Evolutionary conservation across 2,329 filamentous ascomycete genomes (phyloP).

Genomic region (Claviceps sp.): DNA sequence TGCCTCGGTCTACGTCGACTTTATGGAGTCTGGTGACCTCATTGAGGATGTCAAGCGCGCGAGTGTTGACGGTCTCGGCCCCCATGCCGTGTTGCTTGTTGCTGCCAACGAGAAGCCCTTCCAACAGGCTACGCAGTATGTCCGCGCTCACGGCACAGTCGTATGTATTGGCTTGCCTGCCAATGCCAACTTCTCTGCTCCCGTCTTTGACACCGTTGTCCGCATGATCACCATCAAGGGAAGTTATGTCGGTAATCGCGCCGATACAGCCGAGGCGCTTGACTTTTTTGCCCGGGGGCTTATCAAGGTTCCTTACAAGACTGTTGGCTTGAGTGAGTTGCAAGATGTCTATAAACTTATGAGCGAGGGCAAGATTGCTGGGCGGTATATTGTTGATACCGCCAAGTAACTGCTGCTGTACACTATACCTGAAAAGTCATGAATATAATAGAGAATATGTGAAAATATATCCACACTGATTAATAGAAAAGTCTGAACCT

Average conservation of each 20-base stretch:
- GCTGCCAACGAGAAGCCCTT: conserved; percentile 85
- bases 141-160: conserved; percentile 68
- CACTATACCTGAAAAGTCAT: too few species aligned
- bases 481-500: too few species aligned
- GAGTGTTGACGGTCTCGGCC: conserved; percentile 69
- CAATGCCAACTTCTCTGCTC: conserved; percentile 63
- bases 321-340: conserved; percentile 66
- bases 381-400: conserved; percentile 67
- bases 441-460: too few species aligned
- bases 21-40: conserved; percentile 31
- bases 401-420: conserved; percentile 30
- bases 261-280: conserved; percentile 76
- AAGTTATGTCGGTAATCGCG: conserved; percentile 84
- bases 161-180: conserved; percentile 84
- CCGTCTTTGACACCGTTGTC: conserved; percentile 80
- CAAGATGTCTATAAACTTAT: conserved; percentile 68
- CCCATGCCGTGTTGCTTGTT: conserved; percentile 75
- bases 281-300: conserved; percentile 78
- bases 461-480: too few species aligned
- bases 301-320: conserved; percentile 81
- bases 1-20: conserved; percentile 66
- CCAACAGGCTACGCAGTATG: conserved; percentile 84
- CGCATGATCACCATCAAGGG: conserved; percentile 88
- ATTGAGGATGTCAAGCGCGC: conserved; percentile 65
- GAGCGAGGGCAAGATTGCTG: conserved; percentile 57